These are phyloP conservation scores for Malassezia japonica DNA, from an alignment of 1,284 basidiomycete species.

Conservation along the genomic window DNA sequence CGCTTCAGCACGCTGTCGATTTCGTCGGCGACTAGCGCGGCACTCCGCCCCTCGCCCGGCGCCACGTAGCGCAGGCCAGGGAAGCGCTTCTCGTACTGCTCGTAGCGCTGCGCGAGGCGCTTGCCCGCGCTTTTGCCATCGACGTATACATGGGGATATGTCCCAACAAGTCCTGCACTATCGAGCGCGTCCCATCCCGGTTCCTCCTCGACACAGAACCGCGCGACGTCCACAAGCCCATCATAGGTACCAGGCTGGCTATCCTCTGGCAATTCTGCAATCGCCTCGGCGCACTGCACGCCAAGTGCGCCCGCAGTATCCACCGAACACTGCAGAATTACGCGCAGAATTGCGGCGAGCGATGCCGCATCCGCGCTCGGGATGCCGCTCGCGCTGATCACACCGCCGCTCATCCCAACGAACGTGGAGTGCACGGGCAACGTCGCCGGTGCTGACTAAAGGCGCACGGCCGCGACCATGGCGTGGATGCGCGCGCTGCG, in stretches of 20 bases:
- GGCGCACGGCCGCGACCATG: no score
- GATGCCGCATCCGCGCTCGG: conserved; percentile 24
- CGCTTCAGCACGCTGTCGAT: conserved; percentile 20
- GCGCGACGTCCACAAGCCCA: conserved; percentile 42
- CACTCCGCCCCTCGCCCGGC: conserved; percentile 48
- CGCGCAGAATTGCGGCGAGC: conserved; percentile 28
- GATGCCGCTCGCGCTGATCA: conserved; percentile 20
- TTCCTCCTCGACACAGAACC: conserved; percentile 46
- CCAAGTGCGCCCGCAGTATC: conserved; percentile 22
- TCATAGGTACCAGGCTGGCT: conserved; percentile 40
- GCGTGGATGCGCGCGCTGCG: no score
- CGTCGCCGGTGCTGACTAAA: neutral
- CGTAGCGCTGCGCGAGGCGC: conserved; percentile 21
- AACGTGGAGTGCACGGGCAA: neutral
- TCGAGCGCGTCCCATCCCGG: conserved; percentile 34
- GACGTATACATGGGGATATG: neutral
- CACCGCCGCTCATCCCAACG: neutral
- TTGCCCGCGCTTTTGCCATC: neutral
- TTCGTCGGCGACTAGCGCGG: conserved; percentile 51
- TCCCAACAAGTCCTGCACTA: neutral
- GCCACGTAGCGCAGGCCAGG: conserved; percentile 44
- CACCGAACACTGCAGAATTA: conserved; percentile 24
- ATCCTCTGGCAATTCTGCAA: conserved; percentile 35
- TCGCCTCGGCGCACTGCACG: conserved; percentile 28
- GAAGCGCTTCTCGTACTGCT: conserved; percentile 37